A percentile compares a stretch with the other conserved stretches of the same genome.
phyloP scores from a whole-genome alignment of 768 basidiomycete species.

The Rhodotorula paludigena region DNA sequence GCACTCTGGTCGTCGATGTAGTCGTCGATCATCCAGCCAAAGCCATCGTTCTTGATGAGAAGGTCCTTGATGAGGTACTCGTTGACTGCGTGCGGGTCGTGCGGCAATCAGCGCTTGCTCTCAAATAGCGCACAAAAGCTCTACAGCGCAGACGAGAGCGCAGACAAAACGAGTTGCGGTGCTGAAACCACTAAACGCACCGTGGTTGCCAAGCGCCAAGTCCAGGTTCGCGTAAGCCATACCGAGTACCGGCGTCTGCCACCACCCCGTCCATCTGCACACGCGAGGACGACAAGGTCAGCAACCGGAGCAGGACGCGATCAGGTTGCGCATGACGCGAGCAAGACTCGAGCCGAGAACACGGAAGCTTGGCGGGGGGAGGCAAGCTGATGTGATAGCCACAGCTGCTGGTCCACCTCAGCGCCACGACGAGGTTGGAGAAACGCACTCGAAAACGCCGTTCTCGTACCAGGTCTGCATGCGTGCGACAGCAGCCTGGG shows the following conservation, averaged over 20 bases:
- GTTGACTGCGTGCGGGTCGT: conserved; percentile 10
- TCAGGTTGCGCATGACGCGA: too few relatives aligned
- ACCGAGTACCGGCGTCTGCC: conserved; percentile 23
- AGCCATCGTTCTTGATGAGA: conserved; percentile 15
- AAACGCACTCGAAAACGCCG: conserved; percentile 23
- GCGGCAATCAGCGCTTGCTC: too few relatives aligned
- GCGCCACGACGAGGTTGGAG: not conserved
- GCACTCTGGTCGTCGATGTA: conserved; percentile 34
- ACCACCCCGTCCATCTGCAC: conserved; percentile 23
- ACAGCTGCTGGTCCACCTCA: not conserved
- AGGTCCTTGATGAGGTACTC: conserved; percentile 24
- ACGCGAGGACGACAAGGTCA: too few relatives aligned
- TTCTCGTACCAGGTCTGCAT: conserved; percentile 33
- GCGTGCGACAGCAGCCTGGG: conserved; percentile 14
- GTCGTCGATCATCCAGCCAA: conserved; percentile 26
- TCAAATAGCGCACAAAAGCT: too few relatives aligned
- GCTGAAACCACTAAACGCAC: too few relatives aligned
- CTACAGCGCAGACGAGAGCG: not conserved
- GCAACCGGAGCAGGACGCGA: too few relatives aligned
- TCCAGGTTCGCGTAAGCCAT: conserved; percentile 27
- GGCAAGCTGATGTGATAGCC: not conserved
- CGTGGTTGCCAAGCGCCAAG: conserved; percentile 16
- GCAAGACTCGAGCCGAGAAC: not conserved
- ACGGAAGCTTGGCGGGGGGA: not conserved
- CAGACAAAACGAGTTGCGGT: not conserved